Evolutionary conservation across 2,329 filamentous ascomycete genomes (phyloP).

Genomic region (Penicillium aurantiogriseum): DNA sequence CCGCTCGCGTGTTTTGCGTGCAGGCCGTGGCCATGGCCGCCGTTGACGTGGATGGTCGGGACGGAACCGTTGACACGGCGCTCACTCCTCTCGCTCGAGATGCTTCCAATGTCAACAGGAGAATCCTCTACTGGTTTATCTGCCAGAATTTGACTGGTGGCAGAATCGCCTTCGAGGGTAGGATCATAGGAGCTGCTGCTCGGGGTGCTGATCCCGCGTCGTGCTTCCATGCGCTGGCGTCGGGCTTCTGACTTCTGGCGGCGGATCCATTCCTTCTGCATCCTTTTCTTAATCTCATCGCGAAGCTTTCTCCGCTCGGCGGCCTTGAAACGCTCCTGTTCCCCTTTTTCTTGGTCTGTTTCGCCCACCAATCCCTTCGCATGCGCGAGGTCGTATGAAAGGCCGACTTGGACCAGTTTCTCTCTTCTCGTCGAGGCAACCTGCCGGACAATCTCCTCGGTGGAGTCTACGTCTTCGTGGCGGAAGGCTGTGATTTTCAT

Average conservation of each 20-base stretch:
- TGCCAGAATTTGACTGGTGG: slow-evolving; percentile 20
- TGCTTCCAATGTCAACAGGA: slow-evolving; percentile 25
- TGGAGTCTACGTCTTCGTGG: slow-evolving; percentile 48
- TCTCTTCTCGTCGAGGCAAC: slow-evolving; percentile 64
- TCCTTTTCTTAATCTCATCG: slow-evolving; percentile 39
- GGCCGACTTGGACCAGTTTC: slow-evolving; percentile 60
- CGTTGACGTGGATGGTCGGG: slow-evolving; percentile 31
- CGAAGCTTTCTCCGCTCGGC: slow-evolving; percentile 38
- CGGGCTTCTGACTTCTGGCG: slow-evolving; percentile 38
- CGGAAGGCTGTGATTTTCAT: slow-evolving; percentile 71
- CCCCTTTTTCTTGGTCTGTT: slow-evolving; percentile 36
- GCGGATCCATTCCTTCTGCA: slow-evolving; percentile 43
- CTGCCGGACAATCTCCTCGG: slow-evolving; percentile 66
- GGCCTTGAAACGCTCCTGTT: slow-evolving; percentile 34
- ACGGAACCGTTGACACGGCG: slow-evolving; percentile 20
- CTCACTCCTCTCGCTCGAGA: slow-evolving; percentile 22
- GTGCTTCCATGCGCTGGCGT: slow-evolving; percentile 31
- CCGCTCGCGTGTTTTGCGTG: slow-evolving; percentile 17
- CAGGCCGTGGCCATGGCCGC: slow-evolving; percentile 20
- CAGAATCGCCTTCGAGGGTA: slow-evolving; percentile 1
- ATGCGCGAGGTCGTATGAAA: slow-evolving; percentile 49
- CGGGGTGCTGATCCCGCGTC: slow-evolving; percentile 20
- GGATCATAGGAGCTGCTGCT: slow-evolving; percentile 9
- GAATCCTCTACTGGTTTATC: slow-evolving; percentile 28
- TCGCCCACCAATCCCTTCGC: slow-evolving; percentile 45